phyloP scores from a whole-genome alignment of 208 protist species.

The Sergeia podlipaevii region DNA sequence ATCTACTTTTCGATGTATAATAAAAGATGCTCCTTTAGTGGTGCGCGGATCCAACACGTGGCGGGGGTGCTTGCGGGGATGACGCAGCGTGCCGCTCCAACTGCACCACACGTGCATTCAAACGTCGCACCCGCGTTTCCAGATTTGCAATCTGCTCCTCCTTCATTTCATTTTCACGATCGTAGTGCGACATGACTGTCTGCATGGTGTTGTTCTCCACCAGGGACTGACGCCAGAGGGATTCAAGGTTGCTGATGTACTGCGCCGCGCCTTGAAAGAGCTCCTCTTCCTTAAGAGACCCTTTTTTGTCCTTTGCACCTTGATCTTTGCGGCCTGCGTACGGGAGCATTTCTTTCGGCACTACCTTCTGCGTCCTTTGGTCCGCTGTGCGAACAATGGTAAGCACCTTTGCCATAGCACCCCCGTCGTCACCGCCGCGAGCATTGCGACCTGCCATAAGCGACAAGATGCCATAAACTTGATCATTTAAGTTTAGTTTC shows the following conservation, averaged over 20 bases:
- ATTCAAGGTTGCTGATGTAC: conserved; percentile 67
- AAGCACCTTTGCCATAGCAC: conserved; percentile 15
- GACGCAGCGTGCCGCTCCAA: conserved; percentile 18
- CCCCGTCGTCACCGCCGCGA: too few relatives aligned
- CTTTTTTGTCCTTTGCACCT: too few relatives aligned
- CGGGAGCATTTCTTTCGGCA: conserved; percentile 20
- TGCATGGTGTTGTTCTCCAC: conserved; percentile 39
- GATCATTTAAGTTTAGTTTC: too few relatives aligned
- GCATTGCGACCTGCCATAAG: too few relatives aligned
- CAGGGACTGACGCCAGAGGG: conserved; percentile 41
- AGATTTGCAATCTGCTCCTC: conserved; percentile 32
- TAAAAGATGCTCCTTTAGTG: too few relatives aligned
- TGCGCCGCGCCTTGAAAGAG: conserved; percentile 46
- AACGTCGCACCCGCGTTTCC: conserved; percentile 33
- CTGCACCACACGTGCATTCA: conserved; percentile 27
- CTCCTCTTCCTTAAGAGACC: conserved; percentile 33
- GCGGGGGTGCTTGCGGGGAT: neutral
- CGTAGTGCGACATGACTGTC: conserved; percentile 19
- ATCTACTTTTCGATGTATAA: too few relatives aligned
- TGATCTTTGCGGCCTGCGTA: too few relatives aligned
- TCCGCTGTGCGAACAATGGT: conserved; percentile 44
- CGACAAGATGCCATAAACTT: too few relatives aligned
- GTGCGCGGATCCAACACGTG: too few relatives aligned
- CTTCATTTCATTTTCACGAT: conserved; percentile 30
- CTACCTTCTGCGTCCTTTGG: conserved; percentile 12